phyloP scores from a whole-genome alignment of 768 basidiomycete species.

The Boletus rubroflammeus region DNA sequence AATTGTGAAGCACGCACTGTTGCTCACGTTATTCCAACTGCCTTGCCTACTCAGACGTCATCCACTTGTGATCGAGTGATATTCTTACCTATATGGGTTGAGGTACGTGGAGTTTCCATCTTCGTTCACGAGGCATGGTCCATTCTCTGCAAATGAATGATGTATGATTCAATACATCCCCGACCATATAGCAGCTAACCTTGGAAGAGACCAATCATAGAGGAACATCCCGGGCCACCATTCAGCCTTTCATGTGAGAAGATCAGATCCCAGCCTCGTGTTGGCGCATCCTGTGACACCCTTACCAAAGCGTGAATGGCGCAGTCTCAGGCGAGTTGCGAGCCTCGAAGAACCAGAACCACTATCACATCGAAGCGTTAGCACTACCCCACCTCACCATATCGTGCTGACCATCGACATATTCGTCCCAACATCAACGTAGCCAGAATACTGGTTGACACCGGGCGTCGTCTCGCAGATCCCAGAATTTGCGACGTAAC shows the following conservation, averaged over 20 bases:
- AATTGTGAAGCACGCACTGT: conserved; percentile 41
- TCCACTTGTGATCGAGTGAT: neutral
- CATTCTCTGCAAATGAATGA: conserved; percentile 43
- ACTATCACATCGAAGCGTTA: conserved; percentile 35
- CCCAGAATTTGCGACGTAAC: conserved; percentile 55
- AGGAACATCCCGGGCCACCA: conserved; percentile 60
- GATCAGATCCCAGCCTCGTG: neutral
- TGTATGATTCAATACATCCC: neutral
- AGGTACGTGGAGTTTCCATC: conserved; percentile 49
- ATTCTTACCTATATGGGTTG: conserved; percentile 56
- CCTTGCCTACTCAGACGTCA: neutral
- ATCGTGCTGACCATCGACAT: conserved; percentile 50
- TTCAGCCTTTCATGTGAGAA: conserved; percentile 41
- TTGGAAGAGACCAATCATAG: conserved; percentile 66
- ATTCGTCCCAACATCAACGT: conserved; percentile 52
- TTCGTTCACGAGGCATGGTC: conserved; percentile 57
- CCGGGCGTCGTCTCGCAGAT: conserved; percentile 64
- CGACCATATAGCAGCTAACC: conserved; percentile 29
- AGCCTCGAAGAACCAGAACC: conserved; percentile 76
- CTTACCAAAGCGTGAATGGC: conserved; percentile 62
- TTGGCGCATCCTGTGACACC: neutral
- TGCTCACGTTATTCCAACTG: conserved; percentile 68
- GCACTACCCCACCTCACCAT: neutral
- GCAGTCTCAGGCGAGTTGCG: conserved; percentile 56
- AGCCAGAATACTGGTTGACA: conserved; percentile 59